Conservation (phyloP, 139 green algal genomes). For the Bryopsis sp. region DNA sequence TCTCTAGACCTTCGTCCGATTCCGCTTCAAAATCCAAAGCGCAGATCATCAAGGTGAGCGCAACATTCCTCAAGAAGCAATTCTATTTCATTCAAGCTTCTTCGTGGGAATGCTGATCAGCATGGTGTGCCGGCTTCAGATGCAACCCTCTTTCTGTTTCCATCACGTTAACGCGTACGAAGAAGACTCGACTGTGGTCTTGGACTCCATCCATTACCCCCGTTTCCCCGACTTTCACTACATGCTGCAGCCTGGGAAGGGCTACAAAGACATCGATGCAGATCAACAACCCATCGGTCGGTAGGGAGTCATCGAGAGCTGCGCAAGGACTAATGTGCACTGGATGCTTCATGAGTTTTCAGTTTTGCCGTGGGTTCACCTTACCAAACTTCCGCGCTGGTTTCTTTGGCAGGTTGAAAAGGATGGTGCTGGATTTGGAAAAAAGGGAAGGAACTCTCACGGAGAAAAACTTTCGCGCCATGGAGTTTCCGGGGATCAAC, state of each 20-base stretch:
- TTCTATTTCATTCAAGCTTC: too few relatives aligned
- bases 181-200: slow-evolving; percentile 30
- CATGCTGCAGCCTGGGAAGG: background rate
- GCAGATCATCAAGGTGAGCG: too few relatives aligned
- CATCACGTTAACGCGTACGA: slow-evolving; percentile 17
- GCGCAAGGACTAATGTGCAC: too few relatives aligned
- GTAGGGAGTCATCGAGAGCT: background rate
- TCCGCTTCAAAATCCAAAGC: too few relatives aligned
- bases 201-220: slow-evolving; percentile 14
- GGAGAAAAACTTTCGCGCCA: background rate
- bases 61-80: too few relatives aligned
- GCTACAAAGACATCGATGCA: slow-evolving; percentile 3
- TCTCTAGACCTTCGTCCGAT: background rate
- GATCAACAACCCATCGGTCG: slow-evolving; percentile 11
- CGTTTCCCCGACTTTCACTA: slow-evolving; percentile 21
- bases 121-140: slow-evolving; percentile 19
- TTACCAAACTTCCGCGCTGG: background rate
- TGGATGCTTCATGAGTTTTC: too few relatives aligned
- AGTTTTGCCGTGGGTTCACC: too few relatives aligned
- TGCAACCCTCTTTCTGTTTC: slow-evolving; percentile 25
- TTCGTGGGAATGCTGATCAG: too few relatives aligned
- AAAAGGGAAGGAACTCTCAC: background rate
- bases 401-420: background rate
- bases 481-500: slow-evolving; percentile 18
- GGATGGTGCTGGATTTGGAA: background rate